These are phyloP conservation scores for Leptographium wingfieldii DNA, from an alignment of 2,329 filamentous ascomycete species.

Conservation along the genomic window DNA sequence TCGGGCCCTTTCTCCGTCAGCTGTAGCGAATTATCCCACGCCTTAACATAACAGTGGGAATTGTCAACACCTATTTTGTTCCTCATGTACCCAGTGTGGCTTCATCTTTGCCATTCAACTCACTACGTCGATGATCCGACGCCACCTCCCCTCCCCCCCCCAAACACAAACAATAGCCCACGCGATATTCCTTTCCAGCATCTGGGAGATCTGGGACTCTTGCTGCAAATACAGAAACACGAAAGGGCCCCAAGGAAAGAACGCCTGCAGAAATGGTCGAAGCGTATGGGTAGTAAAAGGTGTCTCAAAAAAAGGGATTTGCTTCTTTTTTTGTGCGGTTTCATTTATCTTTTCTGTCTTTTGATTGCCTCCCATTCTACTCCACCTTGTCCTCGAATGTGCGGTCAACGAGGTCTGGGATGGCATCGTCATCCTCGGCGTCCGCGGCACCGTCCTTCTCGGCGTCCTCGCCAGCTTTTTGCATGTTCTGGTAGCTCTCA, in stretches of 20 bases:
- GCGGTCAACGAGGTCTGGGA: slow-evolving; percentile 93
- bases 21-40: background rate
- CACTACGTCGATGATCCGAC: background rate
- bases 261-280: background rate
- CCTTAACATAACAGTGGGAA: background rate
- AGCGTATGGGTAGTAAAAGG: background rate
- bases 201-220: background rate
- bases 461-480: slow-evolving; percentile 69
- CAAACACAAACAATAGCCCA: background rate
- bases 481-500: slow-evolving; percentile 98
- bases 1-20: background rate
- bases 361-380: slow-evolving; percentile 34
- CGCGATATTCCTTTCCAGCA: background rate
- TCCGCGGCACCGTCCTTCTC: slow-evolving; percentile 68
- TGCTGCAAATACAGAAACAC: background rate
- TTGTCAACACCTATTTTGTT: background rate
- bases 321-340: slow-evolving; percentile 8
- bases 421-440: slow-evolving; percentile 78
- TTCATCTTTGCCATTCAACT: background rate
- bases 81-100: background rate
- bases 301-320: background rate
- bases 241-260: background rate
- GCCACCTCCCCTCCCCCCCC: background rate
- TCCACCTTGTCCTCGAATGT: slow-evolving; percentile 98
- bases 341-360: slow-evolving; percentile 3